Percentiles rank a stretch among this genome's conserved stretches.
phyloP scores from a whole-genome alignment of 371 early-diverging fungal genomes.

The Mortierella polycephala region DNA sequence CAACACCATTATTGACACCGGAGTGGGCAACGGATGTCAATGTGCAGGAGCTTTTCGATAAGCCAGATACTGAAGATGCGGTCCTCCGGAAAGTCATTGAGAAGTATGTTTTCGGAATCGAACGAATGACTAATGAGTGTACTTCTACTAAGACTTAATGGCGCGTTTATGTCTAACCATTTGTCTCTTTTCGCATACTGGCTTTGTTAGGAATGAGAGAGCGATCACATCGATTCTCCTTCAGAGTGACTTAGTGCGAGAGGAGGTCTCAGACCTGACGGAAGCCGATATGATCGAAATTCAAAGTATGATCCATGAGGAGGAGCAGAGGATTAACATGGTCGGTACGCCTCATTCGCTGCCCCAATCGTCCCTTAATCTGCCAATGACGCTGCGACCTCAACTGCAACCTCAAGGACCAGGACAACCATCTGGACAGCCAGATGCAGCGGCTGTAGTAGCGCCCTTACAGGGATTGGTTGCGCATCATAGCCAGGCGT shows the following conservation, averaged over 20 bases:
- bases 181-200: neutral
- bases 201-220: slow-evolving; percentile 19
- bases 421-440: too few relatives aligned
- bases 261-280: slow-evolving; percentile 45
- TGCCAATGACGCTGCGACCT: too few relatives aligned
- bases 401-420: neutral
- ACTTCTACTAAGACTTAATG: neutral
- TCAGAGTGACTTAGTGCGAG: slow-evolving; percentile 34
- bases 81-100: slow-evolving; percentile 26
- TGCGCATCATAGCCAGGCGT: neutral
- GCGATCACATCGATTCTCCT: slow-evolving; percentile 15
- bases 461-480: too few relatives aligned
- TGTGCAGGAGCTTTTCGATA: slow-evolving; percentile 19
- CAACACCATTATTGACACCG: slow-evolving; percentile 8
- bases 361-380: neutral
- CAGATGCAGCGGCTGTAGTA: too few relatives aligned
- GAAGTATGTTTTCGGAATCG: slow-evolving; percentile 7
- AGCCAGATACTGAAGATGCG: slow-evolving; percentile 32
- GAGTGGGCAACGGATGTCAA: slow-evolving; percentile 21
- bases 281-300: slow-evolving; percentile 44
- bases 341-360: neutral
- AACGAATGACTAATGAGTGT: too few relatives aligned
- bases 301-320: slow-evolving; percentile 29
- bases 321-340: slow-evolving; percentile 27
- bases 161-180: neutral